Conservation (phyloP, 306 rosid species). For the Cicer cuneatum region DNA sequence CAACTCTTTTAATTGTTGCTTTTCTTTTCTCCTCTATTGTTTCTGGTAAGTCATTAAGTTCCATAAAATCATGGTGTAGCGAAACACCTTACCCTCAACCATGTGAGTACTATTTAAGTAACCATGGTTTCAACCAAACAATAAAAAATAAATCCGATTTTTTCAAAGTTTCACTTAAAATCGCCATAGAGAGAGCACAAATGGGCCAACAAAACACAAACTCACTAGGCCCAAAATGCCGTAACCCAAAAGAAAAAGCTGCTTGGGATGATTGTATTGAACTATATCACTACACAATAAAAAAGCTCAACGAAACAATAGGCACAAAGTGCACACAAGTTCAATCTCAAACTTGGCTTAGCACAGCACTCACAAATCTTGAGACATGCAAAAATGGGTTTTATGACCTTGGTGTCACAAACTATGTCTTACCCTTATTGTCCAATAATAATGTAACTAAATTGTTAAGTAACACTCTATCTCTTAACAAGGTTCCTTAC, state of each 20-base stretch:
- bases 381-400: slow-evolving; percentile 76
- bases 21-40: slow-evolving; percentile 40
- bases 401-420: slow-evolving; percentile 59
- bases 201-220: slow-evolving; percentile 46
- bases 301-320: slow-evolving; percentile 56
- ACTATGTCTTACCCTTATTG: slow-evolving; percentile 51
- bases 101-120: slow-evolving; percentile 63
- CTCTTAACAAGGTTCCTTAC: slow-evolving; percentile 56
- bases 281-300: slow-evolving; percentile 61
- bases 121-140: slow-evolving; percentile 41
- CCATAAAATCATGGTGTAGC: slow-evolving; percentile 68
- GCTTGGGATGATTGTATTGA: slow-evolving; percentile 80
- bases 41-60: slow-evolving; percentile 43
- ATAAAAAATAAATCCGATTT: slow-evolving; percentile 69
- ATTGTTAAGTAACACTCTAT: slow-evolving; percentile 64
- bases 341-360: slow-evolving; percentile 73
- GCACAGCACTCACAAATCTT: slow-evolving; percentile 77
- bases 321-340: slow-evolving; percentile 47
- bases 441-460: slow-evolving; percentile 68
- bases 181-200: slow-evolving; percentile 59
- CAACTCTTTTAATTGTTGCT: slow-evolving; percentile 35
- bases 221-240: slow-evolving; percentile 60
- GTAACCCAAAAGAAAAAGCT: slow-evolving; percentile 50
- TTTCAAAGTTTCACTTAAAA: slow-evolving; percentile 53
- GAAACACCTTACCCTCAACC: slow-evolving; percentile 83